Evolutionary conservation across 2,329 filamentous ascomycete species (phyloP), one percentile per base, ranked within the genome.

Genomic region (Diaporthe aspalathi): DNA sequence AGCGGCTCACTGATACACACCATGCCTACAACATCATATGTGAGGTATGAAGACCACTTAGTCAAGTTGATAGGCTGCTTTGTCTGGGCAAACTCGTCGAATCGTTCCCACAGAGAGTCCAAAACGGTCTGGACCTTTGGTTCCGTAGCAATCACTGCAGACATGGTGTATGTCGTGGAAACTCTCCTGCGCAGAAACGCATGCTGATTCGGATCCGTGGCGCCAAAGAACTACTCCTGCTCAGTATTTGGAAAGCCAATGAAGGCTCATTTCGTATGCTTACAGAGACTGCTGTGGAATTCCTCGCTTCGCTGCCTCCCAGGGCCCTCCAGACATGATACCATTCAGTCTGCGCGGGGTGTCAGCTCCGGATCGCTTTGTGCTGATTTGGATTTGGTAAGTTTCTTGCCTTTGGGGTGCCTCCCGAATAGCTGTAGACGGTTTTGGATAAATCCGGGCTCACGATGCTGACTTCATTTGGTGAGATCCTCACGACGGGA

Each of bases 381-480:
- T n/a, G n/a, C n/a, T n/a, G n/a, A n/a, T n/a, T n/a, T n/a, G n/a
- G n/a, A n/a, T n/a, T n/a, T n/a, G n/a, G n/a, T n/a, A n/a, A n/a
- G n/a, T 22, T 11, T 22, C 16, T 56, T 56, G 7, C 53, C 53
- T 56, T 56, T 38, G 32, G 53, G 9, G 53, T 56, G 32, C 53
- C 53, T 56, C 53, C 53, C 3, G 53, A 56, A n/a, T 56, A 56
- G n/a, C 53, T 56, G 53, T 56, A 56, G 4, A 56, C 16, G n/a
- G 53, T 56, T 20, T 38, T 56, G 32, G 53, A 1, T 20, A 56
- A 20, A 11, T 56, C 53, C 22, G 53, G 53, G 53, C 53, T 56
- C n/a, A 56, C 53, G 12, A 56, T 24, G 11, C 53, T 56, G 32
- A 56, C 53, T 14, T 56, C 53, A 22, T 56, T 56, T 29, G 53